Conservation (phyloP, 192 early-diverging fungal genomes). For the Gorgonomyces haynaldii region DNA sequence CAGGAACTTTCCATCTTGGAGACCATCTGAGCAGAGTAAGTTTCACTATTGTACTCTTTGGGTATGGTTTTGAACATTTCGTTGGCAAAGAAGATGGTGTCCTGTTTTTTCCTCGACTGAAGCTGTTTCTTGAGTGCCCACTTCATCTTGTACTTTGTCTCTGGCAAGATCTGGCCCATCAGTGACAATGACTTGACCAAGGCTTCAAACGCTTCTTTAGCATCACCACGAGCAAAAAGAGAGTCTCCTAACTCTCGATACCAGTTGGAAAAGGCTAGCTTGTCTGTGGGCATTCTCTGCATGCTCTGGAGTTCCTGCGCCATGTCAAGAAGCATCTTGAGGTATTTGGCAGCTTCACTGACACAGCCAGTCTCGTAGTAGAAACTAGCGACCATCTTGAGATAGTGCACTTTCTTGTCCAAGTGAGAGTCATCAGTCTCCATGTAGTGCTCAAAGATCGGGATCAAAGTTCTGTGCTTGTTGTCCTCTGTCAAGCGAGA, state of each 20-base stretch:
- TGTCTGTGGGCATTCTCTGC: slow-evolving; percentile 4
- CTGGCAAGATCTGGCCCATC: slow-evolving; percentile 21
- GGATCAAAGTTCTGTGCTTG: slow-evolving; percentile 23
- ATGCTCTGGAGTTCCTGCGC: slow-evolving; percentile 6
- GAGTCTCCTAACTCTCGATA: slow-evolving; percentile 38
- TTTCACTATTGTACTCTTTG: slow-evolving; percentile 8
- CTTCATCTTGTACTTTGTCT: slow-evolving; percentile 7
- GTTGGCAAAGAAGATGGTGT: slow-evolving; percentile 6
- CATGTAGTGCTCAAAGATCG: slow-evolving; percentile 37
- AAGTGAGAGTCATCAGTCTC: slow-evolving; percentile 21
- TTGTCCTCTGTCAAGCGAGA: slow-evolving; percentile 18
- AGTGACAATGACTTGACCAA: slow-evolving; percentile 20
- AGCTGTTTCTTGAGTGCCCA: slow-evolving; percentile 18
- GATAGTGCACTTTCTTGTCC: slow-evolving; percentile 29
- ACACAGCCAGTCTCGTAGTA: slow-evolving; percentile 27
- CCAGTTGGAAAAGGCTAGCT: slow-evolving; percentile 22
- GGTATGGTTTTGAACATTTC: slow-evolving; percentile 1
- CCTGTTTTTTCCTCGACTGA: neutral
- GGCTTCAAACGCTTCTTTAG: slow-evolving; percentile 17
- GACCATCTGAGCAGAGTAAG: slow-evolving; percentile 4
- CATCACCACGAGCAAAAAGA: slow-evolving; percentile 20
- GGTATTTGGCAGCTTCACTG: slow-evolving; percentile 33
- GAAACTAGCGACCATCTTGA: slow-evolving; percentile 24
- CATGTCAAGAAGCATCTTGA: slow-evolving; percentile 20
- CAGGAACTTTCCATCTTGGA: neutral